Evolutionary conservation across 2,329 filamentous ascomycete species (phyloP).

Genomic region (Ophidiomyces ophidiicola): DNA sequence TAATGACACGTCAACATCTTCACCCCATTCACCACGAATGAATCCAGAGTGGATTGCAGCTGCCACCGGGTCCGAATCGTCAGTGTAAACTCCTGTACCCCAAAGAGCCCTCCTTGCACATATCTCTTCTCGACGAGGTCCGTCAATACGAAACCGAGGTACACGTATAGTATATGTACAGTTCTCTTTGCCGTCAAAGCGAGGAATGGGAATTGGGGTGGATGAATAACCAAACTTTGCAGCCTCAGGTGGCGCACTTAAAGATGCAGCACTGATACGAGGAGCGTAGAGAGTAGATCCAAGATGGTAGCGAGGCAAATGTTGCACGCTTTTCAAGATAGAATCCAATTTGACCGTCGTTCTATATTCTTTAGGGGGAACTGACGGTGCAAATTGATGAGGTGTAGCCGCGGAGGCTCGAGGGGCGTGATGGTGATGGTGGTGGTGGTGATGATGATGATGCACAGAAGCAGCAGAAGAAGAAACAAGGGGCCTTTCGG

Average conservation of each 20-base stretch:
- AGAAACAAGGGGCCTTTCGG: conserved; percentile 17
- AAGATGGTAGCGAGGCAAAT: conserved; percentile 64
- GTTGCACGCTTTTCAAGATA: conserved; percentile 58
- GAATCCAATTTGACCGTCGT: conserved; percentile 56
- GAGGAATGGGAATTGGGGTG: conserved; percentile 60
- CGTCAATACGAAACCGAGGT: conserved; percentile 61
- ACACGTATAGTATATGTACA: conserved; percentile 84
- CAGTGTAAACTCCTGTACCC: conserved; percentile 90
- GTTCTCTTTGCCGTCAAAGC: conserved; percentile 67
- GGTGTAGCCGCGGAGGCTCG: conserved; percentile 18
- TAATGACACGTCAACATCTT: conserved; percentile 59
- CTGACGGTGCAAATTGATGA: conserved; percentile 14
- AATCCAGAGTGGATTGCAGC: conserved; percentile 89
- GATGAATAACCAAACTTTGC: conserved; percentile 47
- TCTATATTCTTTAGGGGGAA: conserved; percentile 45
- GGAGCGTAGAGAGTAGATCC: conserved; percentile 75
- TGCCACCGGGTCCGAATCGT: conserved; percentile 86
- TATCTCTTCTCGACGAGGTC: conserved; percentile 65
- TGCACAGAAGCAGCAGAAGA: conserved; percentile 22
- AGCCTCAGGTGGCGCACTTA: conserved; percentile 31
- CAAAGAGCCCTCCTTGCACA: conserved; percentile 69
- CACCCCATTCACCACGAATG: conserved; percentile 76
- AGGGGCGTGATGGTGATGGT: conserved; percentile 30
- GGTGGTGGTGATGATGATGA: conserved; percentile 37
- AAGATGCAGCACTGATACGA: conserved; percentile 42